Conservation (phyloP, 1,284 basidiomycete species). For the Peniophora sp. region DNA sequence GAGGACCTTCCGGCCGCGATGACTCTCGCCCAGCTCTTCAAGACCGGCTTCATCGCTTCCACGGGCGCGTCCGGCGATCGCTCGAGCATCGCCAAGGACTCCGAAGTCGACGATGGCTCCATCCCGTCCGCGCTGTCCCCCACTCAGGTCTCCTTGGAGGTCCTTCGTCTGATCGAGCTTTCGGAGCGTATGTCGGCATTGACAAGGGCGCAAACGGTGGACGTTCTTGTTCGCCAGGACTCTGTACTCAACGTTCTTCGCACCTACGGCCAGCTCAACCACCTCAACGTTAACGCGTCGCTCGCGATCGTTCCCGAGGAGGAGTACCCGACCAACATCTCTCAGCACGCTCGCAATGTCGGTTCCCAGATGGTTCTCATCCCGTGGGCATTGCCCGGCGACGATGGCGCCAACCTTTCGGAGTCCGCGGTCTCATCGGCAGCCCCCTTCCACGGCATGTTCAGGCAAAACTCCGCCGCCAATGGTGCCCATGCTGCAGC, state of each 20-base stretch:
- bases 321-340: conserved; percentile 64
- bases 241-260: conserved; percentile 76
- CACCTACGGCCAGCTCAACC: conserved; percentile 73
- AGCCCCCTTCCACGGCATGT: conserved; percentile 57
- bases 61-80: conserved; percentile 5
- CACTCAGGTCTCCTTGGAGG: conserved; percentile 45
- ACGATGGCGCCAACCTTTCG: conserved; percentile 23
- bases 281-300: conserved; percentile 59
- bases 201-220: conserved; percentile 70
- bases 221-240: conserved; percentile 67
- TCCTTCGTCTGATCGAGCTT: conserved; percentile 83
- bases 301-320: conserved; percentile 61
- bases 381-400: conserved; percentile 55
- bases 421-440: conserved; percentile 13
- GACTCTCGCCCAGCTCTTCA: conserved; percentile 56
- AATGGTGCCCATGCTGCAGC: conserved; percentile 32
- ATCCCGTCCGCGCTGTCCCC: not conserved
- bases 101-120: conserved; percentile 1
- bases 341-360: conserved; percentile 50
- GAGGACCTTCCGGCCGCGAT: conserved; percentile 75
- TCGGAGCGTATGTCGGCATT: conserved; percentile 84
- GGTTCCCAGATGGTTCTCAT: conserved; percentile 72
- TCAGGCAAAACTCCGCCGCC: conserved; percentile 23
- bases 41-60: conserved; percentile 18
- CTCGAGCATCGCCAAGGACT: conserved; percentile 14